phyloP scores from a whole-genome alignment of 1,284 basidiomycete genomes.

The Schizophyllum amplum region DNA sequence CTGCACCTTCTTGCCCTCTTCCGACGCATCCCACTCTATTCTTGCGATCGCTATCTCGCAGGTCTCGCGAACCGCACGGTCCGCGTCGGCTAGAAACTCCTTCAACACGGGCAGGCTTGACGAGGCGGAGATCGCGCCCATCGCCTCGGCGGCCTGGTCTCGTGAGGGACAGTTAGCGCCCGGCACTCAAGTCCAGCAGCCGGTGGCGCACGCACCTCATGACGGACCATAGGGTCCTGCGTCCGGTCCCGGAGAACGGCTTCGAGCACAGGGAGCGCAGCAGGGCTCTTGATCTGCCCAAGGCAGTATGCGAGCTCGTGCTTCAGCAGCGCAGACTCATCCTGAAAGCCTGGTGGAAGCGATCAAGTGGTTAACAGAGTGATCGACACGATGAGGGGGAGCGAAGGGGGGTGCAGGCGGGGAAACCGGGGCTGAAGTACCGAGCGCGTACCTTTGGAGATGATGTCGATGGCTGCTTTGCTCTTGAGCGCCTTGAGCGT shows the following conservation, averaged over 20 bases:
- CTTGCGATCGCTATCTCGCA: conserved; percentile 96
- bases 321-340: conserved; percentile 88
- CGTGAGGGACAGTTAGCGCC: conserved; percentile 6
- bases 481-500: conserved; percentile 83
- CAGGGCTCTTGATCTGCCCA: conserved; percentile 77
- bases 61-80: conserved; percentile 88
- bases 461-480: conserved; percentile 78
- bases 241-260: conserved; percentile 59
- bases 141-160: conserved; percentile 87
- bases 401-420: conserved; percentile 1
- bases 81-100: conserved; percentile 67
- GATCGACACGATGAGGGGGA: neutral
- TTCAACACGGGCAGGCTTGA: conserved; percentile 65
- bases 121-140: conserved; percentile 85
- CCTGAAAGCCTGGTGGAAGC: conserved; percentile 60
- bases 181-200: conserved; percentile 6
- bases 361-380: neutral
- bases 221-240: conserved; percentile 96
- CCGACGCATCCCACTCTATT: conserved; percentile 88
- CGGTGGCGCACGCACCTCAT: conserved; percentile 60
- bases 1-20: conserved; percentile 44
- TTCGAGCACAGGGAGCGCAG: conserved; percentile 78
- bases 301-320: conserved; percentile 98
- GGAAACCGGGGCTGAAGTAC: too few species aligned
- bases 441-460: conserved; percentile 63